Conservation (phyloP, 768 basidiomycete genomes). For the Russula sp. region DNA sequence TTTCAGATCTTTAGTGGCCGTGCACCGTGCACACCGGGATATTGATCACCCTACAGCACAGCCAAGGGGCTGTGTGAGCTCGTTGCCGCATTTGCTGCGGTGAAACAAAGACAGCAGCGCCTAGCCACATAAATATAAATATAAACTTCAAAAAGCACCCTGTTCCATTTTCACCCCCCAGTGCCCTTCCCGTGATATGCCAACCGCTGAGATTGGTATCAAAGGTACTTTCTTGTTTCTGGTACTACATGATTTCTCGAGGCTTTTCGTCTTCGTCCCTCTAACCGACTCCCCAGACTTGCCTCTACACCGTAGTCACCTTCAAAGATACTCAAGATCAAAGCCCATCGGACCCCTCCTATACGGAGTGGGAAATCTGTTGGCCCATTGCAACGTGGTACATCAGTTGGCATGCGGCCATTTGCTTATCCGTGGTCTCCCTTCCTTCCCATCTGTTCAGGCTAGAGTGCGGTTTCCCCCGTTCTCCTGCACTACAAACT, state of each 20-base stretch:
- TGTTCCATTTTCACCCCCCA: not conserved
- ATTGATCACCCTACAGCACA: too few relatives aligned
- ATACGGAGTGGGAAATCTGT: conserved; percentile 11
- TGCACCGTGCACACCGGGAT: too few relatives aligned
- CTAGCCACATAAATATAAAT: too few relatives aligned
- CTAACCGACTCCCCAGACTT: conserved; percentile 5
- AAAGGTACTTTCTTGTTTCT: conserved; percentile 1
- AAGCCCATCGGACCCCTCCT: not conserved
- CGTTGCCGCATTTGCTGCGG: too few relatives aligned
- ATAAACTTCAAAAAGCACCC: not conserved
- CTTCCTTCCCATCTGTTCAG: conserved; percentile 12
- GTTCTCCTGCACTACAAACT: not conserved
- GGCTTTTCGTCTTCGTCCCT: not conserved
- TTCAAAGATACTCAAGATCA: not conserved
- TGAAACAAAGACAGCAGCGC: too few relatives aligned
- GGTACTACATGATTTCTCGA: not conserved
- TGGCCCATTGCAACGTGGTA: conserved; percentile 16
- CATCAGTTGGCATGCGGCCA: conserved; percentile 8
- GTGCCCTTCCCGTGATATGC: too few relatives aligned
- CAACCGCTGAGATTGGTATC: not conserved
- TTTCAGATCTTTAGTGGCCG: too few relatives aligned
- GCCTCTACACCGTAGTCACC: not conserved
- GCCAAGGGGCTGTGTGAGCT: too few relatives aligned
- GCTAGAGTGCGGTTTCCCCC: not conserved
- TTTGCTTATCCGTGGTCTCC: conserved; percentile 8